phyloP scores from a whole-genome alignment of 805 yeast genomes.

The Kluyveromyces aestuarii region DNA sequence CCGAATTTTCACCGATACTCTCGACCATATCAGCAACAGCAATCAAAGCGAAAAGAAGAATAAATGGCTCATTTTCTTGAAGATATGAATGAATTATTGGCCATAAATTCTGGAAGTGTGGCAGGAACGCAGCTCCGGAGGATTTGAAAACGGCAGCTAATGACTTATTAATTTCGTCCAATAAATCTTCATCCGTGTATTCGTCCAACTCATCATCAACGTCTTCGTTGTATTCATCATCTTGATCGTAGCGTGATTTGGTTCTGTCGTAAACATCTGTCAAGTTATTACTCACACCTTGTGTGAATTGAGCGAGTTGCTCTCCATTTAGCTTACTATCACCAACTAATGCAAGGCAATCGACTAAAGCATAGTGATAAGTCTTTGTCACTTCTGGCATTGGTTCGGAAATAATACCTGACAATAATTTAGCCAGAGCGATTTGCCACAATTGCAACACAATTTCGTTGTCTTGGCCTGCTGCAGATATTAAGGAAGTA shows the following conservation, averaged over 20 bases:
- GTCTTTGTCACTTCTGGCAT: conserved; percentile 74
- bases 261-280: conserved; percentile 63
- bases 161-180: conserved; percentile 77
- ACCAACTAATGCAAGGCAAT: conserved; percentile 61
- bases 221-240: conserved; percentile 84
- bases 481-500: conserved; percentile 44
- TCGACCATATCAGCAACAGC: conserved; percentile 76
- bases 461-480: conserved; percentile 44
- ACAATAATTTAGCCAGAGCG: conserved; percentile 57
- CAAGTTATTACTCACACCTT: conserved; percentile 51
- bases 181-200: conserved; percentile 78
- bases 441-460: conserved; percentile 64
- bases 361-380: conserved; percentile 63
- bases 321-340: conserved; percentile 45
- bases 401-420: conserved; percentile 67
- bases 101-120: conserved; percentile 53
- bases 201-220: conserved; percentile 77
- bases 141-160: conserved; percentile 62
- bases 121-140: conserved; percentile 47
- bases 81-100: conserved; percentile 53
- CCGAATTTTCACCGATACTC: conserved; percentile 62
- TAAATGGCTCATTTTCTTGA: conserved; percentile 55
- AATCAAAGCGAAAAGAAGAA: conserved; percentile 70
- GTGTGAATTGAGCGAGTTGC: conserved; percentile 48
- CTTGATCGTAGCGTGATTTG: conserved; percentile 60